Evolutionary conservation across 148 eudicot genomes (phyloP), one percentile per base, ranked within the genome.

Genomic region (Rhododendron ferrugineum): DNA sequence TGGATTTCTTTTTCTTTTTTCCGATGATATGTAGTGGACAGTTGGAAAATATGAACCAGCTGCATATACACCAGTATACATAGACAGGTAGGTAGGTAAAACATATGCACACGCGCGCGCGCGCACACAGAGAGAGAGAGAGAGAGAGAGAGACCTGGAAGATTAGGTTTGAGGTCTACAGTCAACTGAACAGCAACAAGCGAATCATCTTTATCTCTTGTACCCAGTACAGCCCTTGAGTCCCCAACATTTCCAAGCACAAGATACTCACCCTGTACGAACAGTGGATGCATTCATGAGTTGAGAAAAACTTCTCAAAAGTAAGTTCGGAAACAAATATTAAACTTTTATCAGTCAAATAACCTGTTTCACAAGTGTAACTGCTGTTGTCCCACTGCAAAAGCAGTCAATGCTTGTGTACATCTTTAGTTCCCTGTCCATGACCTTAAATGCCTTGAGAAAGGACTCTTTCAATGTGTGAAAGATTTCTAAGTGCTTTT

Each of bases 341-440:
- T 50, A 0, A 56, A 23, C 62, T 14, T n/a, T 7, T 44, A 84
- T 42, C 22, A 73, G 18, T 26, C 64, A 84, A 66, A n/a, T 76
- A 70, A 97, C 99, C 98, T 95, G 93, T 90, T 97, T 97, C 74
- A 97, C 90, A 32, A 97, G 84, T 42, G 98, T 93, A 83, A 97
- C 99, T 15, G 99, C 99, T 62, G 99, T 97, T 80, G 99, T 97
- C 84, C 99, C 99, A 86, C 99, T 97, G 88, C 99, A 97, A 88
- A 92, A 97, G 92, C 98, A 93, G 83, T 97, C 98, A 79, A 95
- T 92, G 86, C 86, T 91, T 3, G 93, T 79, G 85, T 92, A 88
- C 85, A 89, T 91, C 89, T 92, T 94, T 72, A 97, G 84, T 88
- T 97, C 99, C 86, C 94, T 88, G 84, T 97, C 99, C 99, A 94